phyloP scores from a whole-genome alignment of 345 rosid species.

The Euphorbia peplus region DNA sequence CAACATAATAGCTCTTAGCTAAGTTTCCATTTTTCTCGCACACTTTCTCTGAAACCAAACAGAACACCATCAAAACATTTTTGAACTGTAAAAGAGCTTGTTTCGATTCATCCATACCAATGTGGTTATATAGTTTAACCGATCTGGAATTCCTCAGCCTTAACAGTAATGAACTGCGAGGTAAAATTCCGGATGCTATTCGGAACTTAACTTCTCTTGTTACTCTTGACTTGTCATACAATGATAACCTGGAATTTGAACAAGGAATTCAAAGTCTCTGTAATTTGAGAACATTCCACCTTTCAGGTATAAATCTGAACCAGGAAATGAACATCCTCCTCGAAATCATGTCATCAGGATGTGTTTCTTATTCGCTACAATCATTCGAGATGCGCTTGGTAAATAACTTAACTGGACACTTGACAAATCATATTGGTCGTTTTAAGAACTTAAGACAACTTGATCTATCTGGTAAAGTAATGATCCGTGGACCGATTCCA shows the following conservation, averaged over 20 bases:
- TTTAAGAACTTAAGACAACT: not conserved
- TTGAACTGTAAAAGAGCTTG: too few relatives aligned
- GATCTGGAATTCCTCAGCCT: not conserved
- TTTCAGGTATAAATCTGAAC: not conserved
- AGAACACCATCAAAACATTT: not conserved
- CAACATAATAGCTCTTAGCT: not conserved
- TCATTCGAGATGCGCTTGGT: not conserved
- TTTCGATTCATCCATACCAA: not conserved
- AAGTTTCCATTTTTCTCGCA: not conserved
- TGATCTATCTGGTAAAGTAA: not conserved
- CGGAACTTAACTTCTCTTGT: not conserved
- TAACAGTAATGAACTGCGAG: not conserved
- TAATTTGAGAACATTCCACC: not conserved
- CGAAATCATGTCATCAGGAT: not conserved
- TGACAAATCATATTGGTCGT: not conserved
- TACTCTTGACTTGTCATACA: not conserved
- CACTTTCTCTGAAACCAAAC: not conserved
- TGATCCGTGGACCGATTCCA: not conserved
- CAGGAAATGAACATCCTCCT: not conserved
- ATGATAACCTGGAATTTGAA: not conserved
- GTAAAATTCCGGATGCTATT: not conserved
- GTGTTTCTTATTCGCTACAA: not conserved
- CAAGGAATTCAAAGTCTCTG: not conserved
- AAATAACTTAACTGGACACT: not conserved
- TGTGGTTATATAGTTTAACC: not conserved